Evolutionary conservation across 2,329 filamentous ascomycete genomes (phyloP).

Genomic region (Monosporascus cannonballus): DNA sequence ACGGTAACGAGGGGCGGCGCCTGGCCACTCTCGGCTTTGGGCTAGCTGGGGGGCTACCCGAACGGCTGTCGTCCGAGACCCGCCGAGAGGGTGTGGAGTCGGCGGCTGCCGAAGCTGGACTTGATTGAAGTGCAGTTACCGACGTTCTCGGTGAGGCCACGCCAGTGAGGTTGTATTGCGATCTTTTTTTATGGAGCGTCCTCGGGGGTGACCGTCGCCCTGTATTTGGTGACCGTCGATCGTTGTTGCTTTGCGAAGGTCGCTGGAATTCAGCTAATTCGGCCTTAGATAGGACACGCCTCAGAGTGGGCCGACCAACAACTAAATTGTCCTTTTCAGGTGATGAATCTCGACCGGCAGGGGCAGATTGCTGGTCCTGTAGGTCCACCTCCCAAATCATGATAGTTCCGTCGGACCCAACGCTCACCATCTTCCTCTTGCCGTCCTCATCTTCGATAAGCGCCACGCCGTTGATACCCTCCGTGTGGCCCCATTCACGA

Average conservation of each 20-base stretch:
- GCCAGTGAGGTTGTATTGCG: constrained; percentile 39
- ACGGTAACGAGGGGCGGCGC: constrained; percentile 49
- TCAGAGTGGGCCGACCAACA: constrained; percentile 64
- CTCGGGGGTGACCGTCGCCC: constrained; percentile 52
- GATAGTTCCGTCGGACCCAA: constrained; percentile 73
- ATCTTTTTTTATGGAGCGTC: constrained; percentile 47
- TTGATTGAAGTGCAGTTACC: constrained; percentile 31
- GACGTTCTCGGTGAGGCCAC: constrained; percentile 33
- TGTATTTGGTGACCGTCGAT: constrained; percentile 22
- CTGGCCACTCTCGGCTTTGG: constrained; percentile 41
- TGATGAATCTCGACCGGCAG: constrained; percentile 46
- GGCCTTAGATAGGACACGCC: constrained; percentile 79
- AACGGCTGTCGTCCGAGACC: constrained; percentile 36
- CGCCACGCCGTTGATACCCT: constrained; percentile 81
- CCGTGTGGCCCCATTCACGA: constrained; percentile 91
- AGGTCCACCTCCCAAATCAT: constrained; percentile 68
- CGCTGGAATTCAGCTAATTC: constrained; percentile 77
- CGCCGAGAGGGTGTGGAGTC: constrained; percentile 44
- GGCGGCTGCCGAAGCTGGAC: constrained; percentile 33
- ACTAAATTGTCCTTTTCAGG: constrained; percentile 44
- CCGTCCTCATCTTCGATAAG: constrained; percentile 57
- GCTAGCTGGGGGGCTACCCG: constrained; percentile 43
- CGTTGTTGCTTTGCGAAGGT: constrained; percentile 26
- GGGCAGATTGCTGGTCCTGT: constrained; percentile 35
- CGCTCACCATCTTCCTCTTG: constrained; percentile 59